A percentile compares a stretch with the other conserved stretches of the same genome.
Conservation (phyloP, 495 filamentous ascomycete genomes). For the Aspergillus kassunensis region DNA sequence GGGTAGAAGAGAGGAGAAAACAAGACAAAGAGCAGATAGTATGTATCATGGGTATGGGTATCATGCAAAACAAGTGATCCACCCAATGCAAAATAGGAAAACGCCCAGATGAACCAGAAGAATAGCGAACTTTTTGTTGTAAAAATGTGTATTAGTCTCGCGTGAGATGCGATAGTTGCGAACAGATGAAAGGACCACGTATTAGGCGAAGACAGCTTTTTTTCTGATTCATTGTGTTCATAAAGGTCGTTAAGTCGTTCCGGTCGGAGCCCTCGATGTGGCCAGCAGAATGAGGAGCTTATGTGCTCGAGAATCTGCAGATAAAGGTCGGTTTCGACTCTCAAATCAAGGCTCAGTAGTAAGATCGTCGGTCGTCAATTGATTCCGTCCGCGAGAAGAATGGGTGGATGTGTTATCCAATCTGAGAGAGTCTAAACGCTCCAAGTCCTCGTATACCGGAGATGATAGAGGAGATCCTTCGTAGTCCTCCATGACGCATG, state of each 20-base stretch:
- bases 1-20: not conserved
- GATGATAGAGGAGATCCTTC: slow-evolving; percentile 38
- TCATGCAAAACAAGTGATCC: slow-evolving; percentile 15
- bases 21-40: not conserved
- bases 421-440: slow-evolving; percentile 41
- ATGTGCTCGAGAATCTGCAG: slow-evolving; percentile 13
- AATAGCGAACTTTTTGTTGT: not conserved
- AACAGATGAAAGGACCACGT: not conserved
- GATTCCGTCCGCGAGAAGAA: slow-evolving; percentile 28
- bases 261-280: not conserved
- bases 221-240: slow-evolving; percentile 13
- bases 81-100: slow-evolving; percentile 10
- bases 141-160: not conserved
- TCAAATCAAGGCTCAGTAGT: slow-evolving; percentile 18
- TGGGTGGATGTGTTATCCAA: slow-evolving; percentile 37
- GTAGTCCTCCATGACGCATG: slow-evolving; percentile 44
- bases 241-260: slow-evolving; percentile 16
- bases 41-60: slow-evolving; percentile 23
- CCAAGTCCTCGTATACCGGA: slow-evolving; percentile 42
- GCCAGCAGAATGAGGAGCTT: too few species aligned
- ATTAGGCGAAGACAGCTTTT: not conserved
- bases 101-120: not conserved
- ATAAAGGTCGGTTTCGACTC: slow-evolving; percentile 15
- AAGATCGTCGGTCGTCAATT: slow-evolving; percentile 21
- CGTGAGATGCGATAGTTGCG: not conserved